phyloP scores from a whole-genome alignment of 129 eudicot species.

The Tagetes patula region DNA sequence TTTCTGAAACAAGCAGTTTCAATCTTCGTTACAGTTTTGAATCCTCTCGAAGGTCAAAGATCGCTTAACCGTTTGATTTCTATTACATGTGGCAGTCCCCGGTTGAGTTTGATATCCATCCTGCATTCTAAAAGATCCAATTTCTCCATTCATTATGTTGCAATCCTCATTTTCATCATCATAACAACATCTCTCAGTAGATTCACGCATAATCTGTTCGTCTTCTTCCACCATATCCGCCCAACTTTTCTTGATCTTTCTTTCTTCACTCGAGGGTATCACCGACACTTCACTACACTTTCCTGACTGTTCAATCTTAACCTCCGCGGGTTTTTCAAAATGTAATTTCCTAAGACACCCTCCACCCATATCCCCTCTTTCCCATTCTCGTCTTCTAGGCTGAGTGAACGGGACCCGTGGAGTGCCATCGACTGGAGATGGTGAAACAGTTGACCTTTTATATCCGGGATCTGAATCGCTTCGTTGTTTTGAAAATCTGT shows the following conservation, averaged over 20 bases:
- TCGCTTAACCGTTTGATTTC: conserved; percentile 32
- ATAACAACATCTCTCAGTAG: not conserved
- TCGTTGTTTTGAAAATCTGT: conserved; percentile 14
- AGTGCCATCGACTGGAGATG: conserved; percentile 25
- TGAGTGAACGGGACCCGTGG: conserved; percentile 55
- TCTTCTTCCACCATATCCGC: conserved; percentile 97
- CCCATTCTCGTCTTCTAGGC: conserved; percentile 42
- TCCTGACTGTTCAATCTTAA: conserved; percentile 2
- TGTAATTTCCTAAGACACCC: conserved; percentile 47
- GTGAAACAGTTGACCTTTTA: conserved; percentile 33
- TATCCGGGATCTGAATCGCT: conserved; percentile 23
- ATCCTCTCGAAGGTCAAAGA: conserved; percentile 35
- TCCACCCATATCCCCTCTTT: conserved; percentile 26
- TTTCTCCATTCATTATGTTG: conserved; percentile 37
- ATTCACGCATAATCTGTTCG: conserved; percentile 45
- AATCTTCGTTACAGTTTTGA: conserved; percentile 27
- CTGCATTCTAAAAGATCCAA: conserved; percentile 36
- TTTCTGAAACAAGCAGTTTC: not conserved
- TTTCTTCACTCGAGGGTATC: conserved; percentile 25
- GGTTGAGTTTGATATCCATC: conserved; percentile 60
- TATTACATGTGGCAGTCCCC: conserved; percentile 26
- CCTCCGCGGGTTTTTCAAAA: conserved; percentile 36
- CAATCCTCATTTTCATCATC: conserved; percentile 50
- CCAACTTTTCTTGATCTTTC: conserved; percentile 60
- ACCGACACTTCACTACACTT: conserved; percentile 16